Evolutionary conservation across 768 basidiomycete genomes (phyloP).

Genomic region (Coprinopsis sp.): DNA sequence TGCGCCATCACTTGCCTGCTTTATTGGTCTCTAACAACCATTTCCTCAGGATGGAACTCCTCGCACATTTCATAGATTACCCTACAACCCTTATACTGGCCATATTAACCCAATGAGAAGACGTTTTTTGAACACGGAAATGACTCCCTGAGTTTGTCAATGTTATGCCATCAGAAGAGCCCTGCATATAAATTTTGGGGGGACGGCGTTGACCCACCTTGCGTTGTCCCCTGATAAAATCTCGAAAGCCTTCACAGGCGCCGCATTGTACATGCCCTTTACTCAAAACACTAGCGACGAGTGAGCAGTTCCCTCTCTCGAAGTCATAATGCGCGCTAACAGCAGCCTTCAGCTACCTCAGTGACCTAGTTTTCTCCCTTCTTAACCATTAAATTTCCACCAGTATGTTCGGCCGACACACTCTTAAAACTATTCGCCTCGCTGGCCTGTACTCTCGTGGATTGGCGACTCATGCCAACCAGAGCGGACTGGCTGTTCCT

Average conservation of each 20-base stretch:
- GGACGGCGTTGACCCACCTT: neutral
- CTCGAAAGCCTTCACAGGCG: too few relatives aligned
- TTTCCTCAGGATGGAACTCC: too few relatives aligned
- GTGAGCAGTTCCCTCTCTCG: constrained; percentile 37
- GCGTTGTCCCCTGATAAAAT: too few relatives aligned
- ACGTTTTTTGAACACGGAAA: too few relatives aligned
- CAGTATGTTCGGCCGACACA: constrained; percentile 54
- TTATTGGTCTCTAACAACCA: too few relatives aligned
- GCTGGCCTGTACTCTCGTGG: constrained; percentile 51
- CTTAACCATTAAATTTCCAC: constrained; percentile 31
- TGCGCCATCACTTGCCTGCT: too few relatives aligned
- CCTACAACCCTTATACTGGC: too few relatives aligned
- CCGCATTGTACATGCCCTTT: constrained; percentile 65
- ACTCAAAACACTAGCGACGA: constrained; percentile 88
- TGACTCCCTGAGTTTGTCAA: too few relatives aligned
- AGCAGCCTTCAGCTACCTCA: constrained; percentile 62
- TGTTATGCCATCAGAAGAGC: too few relatives aligned
- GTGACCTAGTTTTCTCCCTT: constrained; percentile 87
- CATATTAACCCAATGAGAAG: too few relatives aligned
- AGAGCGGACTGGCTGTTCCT: constrained; percentile 48
- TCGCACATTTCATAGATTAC: too few relatives aligned
- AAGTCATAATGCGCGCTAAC: constrained; percentile 18
- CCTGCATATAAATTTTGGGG: too few relatives aligned
- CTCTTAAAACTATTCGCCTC: constrained; percentile 45
- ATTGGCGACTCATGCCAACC: constrained; percentile 62